Conservation (phyloP, 73 alveolate genomes). For the Paramecium tetraurelia region DNA sequence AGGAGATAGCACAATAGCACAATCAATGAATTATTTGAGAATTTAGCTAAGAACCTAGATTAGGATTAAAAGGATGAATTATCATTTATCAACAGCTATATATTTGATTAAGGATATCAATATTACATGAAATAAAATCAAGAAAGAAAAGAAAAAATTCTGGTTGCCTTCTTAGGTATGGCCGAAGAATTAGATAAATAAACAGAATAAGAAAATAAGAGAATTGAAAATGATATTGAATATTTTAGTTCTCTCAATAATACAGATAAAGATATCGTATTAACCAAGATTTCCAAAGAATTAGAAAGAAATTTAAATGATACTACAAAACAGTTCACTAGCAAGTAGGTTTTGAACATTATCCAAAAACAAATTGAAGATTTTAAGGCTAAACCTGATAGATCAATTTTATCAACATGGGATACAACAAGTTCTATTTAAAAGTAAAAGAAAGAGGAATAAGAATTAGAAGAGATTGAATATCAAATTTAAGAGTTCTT, state of each 20-base stretch:
- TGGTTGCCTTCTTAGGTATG: neutral
- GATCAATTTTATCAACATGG: neutral
- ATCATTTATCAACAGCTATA: neutral
- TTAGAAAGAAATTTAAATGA: neutral
- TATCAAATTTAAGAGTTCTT: neutral
- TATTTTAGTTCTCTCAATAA: neutral
- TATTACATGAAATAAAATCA: neutral
- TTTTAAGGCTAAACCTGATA: neutral
- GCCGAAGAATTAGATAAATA: neutral
- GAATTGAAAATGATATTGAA: neutral
- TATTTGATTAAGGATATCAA: neutral
- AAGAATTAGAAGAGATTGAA: neutral
- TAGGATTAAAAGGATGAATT: neutral
- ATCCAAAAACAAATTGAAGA: neutral
- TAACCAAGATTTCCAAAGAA: neutral
- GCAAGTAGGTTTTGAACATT: neutral
- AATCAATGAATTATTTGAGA: neutral
- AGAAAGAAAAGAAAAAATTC: neutral
- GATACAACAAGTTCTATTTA: neutral
- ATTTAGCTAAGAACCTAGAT: neutral
- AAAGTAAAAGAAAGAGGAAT: neutral
- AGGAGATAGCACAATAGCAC: neutral
- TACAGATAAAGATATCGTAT: neutral
- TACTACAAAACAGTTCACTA: neutral
- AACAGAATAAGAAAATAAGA: neutral